Percentiles rank a stretch among this genome's conserved stretches.
phyloP scores from a whole-genome alignment of 2,329 filamentous ascomycete genomes.

The Aspergillus vadensis region DNA sequence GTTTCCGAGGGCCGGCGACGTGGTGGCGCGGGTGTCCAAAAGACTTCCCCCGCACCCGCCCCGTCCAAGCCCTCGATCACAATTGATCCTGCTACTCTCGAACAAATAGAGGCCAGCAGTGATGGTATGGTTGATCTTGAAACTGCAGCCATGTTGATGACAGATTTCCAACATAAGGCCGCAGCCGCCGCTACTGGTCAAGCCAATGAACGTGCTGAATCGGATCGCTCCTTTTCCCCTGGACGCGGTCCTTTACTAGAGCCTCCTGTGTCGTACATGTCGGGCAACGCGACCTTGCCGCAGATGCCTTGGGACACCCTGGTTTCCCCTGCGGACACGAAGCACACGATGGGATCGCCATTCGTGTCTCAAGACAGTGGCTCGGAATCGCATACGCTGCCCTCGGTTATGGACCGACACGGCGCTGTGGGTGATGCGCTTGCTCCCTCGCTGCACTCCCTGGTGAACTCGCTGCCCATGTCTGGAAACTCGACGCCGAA shows the following conservation, averaged over 20 bases:
- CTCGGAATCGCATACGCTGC: constrained; percentile 62
- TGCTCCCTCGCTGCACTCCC: constrained; percentile 67
- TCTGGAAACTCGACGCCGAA: constrained; percentile 70
- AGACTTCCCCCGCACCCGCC: constrained; percentile 39
- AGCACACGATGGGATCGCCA: constrained; percentile 70
- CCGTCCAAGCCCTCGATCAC: constrained; percentile 77
- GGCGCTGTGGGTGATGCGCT: constrained; percentile 61
- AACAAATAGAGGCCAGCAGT: constrained; percentile 88
- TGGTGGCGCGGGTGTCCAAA: constrained; percentile 44
- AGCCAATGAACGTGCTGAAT: constrained; percentile 49
- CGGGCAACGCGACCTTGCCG: constrained; percentile 76
- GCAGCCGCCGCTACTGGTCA: constrained; percentile 64
- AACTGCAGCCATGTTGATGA: constrained; percentile 97
- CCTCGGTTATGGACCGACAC: constrained; percentile 68
- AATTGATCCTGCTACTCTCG: constrained; percentile 81
- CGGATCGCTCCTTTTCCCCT: constrained; percentile 69
- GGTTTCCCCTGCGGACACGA: constrained; percentile 72
- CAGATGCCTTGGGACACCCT: constrained; percentile 92
- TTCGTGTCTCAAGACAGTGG: constrained; percentile 65
- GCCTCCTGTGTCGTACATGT: constrained; percentile 72
- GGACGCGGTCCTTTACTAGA: constrained; percentile 74
- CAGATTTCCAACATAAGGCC: constrained; percentile 95
- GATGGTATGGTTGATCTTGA: constrained; percentile 95
- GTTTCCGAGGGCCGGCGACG: constrained; percentile 89
- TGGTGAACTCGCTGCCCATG: constrained; percentile 70